These are phyloP conservation scores for Vanderwaltozyma polyspora DNA, from an alignment of 805 yeast species.

Conservation along the genomic window DNA sequence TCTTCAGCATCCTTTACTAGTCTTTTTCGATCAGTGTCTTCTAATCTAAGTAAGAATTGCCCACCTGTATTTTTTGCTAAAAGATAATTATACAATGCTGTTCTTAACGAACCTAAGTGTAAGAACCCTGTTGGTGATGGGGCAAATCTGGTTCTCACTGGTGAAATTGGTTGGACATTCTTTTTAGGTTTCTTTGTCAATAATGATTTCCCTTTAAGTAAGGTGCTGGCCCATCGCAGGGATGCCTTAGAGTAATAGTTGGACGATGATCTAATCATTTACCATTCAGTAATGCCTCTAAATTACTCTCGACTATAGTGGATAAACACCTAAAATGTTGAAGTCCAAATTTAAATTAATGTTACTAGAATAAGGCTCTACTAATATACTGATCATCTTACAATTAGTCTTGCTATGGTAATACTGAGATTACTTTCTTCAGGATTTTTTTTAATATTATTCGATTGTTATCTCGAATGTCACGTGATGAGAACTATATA, in stretches of 20 bases:
- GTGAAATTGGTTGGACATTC: conserved; percentile 33
- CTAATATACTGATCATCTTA: too few relatives aligned
- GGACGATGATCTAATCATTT: background rate
- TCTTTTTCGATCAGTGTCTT: conserved; percentile 85
- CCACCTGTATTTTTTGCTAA: conserved; percentile 75
- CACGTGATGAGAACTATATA: too few relatives aligned
- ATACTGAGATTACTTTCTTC: too few relatives aligned
- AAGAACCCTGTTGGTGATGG: conserved; percentile 95
- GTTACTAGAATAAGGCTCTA: too few relatives aligned
- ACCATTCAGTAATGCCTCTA: too few relatives aligned
- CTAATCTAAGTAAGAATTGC: conserved; percentile 67
- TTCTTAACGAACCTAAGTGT: conserved; percentile 88
- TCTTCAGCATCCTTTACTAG: conserved; percentile 74
- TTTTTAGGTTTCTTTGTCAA: conserved; percentile 9
- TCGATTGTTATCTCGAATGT: too few relatives aligned
- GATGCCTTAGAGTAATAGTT: background rate
- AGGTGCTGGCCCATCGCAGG: background rate
- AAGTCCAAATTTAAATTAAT: too few relatives aligned
- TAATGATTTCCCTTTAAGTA: conserved; percentile 3
- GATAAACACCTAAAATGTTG: too few relatives aligned
- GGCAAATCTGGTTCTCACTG: conserved; percentile 86
- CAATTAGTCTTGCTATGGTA: too few relatives aligned
- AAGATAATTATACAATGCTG: conserved; percentile 83
- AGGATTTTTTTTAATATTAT: too few relatives aligned
- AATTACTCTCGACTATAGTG: too few relatives aligned